Base-by-base conservation (phyloP, 352 stramenopile species). In the Pythium monospermum region DNA sequence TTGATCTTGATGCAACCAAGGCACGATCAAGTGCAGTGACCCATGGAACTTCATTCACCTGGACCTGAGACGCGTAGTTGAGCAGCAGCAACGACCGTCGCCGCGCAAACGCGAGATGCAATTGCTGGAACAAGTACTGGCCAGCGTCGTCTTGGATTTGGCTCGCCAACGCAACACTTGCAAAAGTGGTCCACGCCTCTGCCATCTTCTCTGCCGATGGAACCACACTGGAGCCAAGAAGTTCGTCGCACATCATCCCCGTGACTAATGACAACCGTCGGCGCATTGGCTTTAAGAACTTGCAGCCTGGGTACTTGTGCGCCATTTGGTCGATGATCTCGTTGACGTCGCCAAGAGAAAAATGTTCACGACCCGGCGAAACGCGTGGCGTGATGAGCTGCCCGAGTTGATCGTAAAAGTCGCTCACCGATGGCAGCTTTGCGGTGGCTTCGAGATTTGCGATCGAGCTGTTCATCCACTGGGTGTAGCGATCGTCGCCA, bases 31-130 rank as follows among this genome's bases (percentile, higher is more conserved):
- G 38, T 5, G 39, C 37, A 12, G 25, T 15, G 27, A 59, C 26
- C 59, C 59, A 66, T 13, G 59, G 59, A 0, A 66, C 44, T 19
- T 60, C 51, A 0, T 18, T 31, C 11, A 53, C 36, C 11, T 37
- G 18, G 19, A 61, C 52, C 31, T 66, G 57, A 2, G 53, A 62
- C 3, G 38, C 46, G 21, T 35, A 62, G 30, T 58, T 40, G 23
- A 66, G 36, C 18, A 62, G 40, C 42, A 66, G 16, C n/a, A 62
- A 30, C 25, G 59, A 62, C 1, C 59, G 42, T 4, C 53, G 30
- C 10, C 33, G 23, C 4, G 46, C 23, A 27, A 66, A 66, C 6
- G 59, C 55, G 36, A 47, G 30, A n/a, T 55, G 53, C 6, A 66
- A 37, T 33, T 66, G 46, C 28, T 62, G 41, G 39, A 56, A 53